phyloP scores from a whole-genome alignment of 2,329 filamentous ascomycete species.

The Dactylellina cionopaga region DNA sequence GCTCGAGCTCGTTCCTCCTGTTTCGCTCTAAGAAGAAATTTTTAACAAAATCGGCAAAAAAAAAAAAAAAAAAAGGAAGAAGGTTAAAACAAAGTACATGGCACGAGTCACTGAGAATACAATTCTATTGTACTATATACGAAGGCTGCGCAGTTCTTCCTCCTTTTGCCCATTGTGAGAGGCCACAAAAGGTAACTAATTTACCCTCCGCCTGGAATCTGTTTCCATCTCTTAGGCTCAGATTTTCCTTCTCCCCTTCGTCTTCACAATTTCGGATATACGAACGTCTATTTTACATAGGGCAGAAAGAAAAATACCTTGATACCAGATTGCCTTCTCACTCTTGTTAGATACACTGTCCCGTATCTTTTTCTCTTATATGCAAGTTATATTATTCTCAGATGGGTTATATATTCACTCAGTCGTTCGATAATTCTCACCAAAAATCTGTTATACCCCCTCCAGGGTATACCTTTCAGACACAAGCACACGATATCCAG shows the following conservation, averaged over 20 bases:
- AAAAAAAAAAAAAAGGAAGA: slow-evolving; percentile 38
- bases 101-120: slow-evolving; percentile 42
- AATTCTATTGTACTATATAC: slow-evolving; percentile 49
- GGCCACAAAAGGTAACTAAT: slow-evolving; percentile 30
- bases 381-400: slow-evolving; percentile 34
- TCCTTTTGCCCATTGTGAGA: slow-evolving; percentile 27
- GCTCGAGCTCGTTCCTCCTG: slow-evolving; percentile 37
- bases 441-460: slow-evolving; percentile 36
- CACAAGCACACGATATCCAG: slow-evolving; percentile 14
- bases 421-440: slow-evolving; percentile 42
- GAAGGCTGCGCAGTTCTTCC: slow-evolving; percentile 34
- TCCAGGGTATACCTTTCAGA: slow-evolving; percentile 27
- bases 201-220: slow-evolving; percentile 30
- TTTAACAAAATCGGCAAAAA: no score
- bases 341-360: slow-evolving; percentile 30
- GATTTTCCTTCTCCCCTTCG: slow-evolving; percentile 9
- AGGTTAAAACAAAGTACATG: slow-evolving; percentile 34
- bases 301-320: slow-evolving; percentile 10
- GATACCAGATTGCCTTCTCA: slow-evolving; percentile 17
- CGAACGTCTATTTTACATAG: slow-evolving; percentile 3
- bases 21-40: no score
- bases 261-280: slow-evolving; percentile 25
- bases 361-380: slow-evolving; percentile 23
- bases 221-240: slow-evolving; percentile 18
- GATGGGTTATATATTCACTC: slow-evolving; percentile 51